phyloP scores from a whole-genome alignment of 1,284 basidiomycete species.

The Cystobasidium slooffiae region DNA sequence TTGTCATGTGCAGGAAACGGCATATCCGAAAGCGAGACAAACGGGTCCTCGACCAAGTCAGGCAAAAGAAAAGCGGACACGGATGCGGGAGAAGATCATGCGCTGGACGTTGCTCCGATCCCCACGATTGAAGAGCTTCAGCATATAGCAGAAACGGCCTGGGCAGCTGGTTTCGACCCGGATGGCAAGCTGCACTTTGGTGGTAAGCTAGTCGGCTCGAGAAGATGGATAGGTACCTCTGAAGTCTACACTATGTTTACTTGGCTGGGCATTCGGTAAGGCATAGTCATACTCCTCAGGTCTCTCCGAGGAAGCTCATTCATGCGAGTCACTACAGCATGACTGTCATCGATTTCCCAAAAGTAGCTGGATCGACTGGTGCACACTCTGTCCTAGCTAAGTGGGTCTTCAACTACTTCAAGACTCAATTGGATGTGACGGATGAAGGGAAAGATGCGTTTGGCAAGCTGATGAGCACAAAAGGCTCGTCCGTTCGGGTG shows the following conservation, averaged over 20 bases:
- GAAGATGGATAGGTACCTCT: slow-evolving; percentile 54
- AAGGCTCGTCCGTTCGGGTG: slow-evolving; percentile 33
- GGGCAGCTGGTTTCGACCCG: slow-evolving; percentile 52
- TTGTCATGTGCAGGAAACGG: not conserved
- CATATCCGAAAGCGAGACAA: not conserved
- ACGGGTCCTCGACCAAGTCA: not conserved
- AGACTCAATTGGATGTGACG: not conserved
- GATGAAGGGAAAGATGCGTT: slow-evolving; percentile 41
- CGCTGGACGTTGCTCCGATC: slow-evolving; percentile 23
- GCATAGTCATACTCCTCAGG: not conserved
- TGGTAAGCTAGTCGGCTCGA: slow-evolving; percentile 47
- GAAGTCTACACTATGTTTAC: slow-evolving; percentile 52
- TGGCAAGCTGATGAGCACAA: slow-evolving; percentile 33
- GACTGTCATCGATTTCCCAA: slow-evolving; percentile 52
- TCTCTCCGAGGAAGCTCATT: not conserved
- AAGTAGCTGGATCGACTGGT: slow-evolving; percentile 27
- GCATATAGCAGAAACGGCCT: slow-evolving; percentile 51
- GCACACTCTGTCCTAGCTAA: slow-evolving; percentile 44
- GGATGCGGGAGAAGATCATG: not conserved
- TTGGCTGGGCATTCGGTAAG: slow-evolving; percentile 50
- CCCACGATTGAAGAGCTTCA: slow-evolving; percentile 52
- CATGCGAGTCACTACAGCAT: slow-evolving; percentile 34
- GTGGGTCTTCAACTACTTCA: slow-evolving; percentile 51
- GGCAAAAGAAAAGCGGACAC: slow-evolving; percentile 25
- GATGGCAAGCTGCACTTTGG: slow-evolving; percentile 50